Conservation (phyloP, 768 basidiomycete genomes). For the Panus rudis region DNA sequence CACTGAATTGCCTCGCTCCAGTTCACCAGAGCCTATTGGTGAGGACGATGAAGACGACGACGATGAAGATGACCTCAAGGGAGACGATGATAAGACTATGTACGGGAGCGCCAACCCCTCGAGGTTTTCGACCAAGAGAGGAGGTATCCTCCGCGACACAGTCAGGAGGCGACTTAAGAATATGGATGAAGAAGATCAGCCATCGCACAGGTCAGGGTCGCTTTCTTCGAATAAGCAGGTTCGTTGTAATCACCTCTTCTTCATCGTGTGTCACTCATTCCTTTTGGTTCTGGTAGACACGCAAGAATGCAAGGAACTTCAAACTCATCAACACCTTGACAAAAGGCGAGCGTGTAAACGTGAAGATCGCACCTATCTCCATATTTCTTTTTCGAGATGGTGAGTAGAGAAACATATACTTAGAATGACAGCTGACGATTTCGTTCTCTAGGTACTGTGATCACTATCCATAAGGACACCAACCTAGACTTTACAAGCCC, state of each 20-base stretch:
- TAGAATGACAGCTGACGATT: conserved; percentile 1
- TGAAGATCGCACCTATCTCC: conserved; percentile 56
- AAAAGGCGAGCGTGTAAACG: conserved; percentile 50
- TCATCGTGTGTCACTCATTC: too few relatives aligned
- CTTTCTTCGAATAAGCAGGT: too few relatives aligned
- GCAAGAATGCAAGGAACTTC: conserved; percentile 18
- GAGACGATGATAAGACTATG: conserved; percentile 25
- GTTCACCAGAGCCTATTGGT: conserved; percentile 22
- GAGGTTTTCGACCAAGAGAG: conserved; percentile 19
- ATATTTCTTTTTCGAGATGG: conserved; percentile 66
- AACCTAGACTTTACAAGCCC: conserved; percentile 45
- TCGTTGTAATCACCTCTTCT: too few relatives aligned
- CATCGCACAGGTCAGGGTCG: too few relatives aligned
- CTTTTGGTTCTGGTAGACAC: too few relatives aligned
- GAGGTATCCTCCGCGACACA: conserved; percentile 8
- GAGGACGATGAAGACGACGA: conserved; percentile 19
- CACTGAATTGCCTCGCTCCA: conserved; percentile 27
- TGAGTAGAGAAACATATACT: conserved; percentile 17
- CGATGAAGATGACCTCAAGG: conserved; percentile 24
- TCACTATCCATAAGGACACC: conserved; percentile 46
- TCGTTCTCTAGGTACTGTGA: conserved; percentile 44
- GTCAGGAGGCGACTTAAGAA: conserved; percentile 9
- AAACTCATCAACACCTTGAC: conserved; percentile 32
- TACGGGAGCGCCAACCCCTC: conserved; percentile 18
- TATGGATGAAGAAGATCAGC: neutral